Conservation (phyloP, 139 green algal species). For the Desmodesmus armatus region DNA sequence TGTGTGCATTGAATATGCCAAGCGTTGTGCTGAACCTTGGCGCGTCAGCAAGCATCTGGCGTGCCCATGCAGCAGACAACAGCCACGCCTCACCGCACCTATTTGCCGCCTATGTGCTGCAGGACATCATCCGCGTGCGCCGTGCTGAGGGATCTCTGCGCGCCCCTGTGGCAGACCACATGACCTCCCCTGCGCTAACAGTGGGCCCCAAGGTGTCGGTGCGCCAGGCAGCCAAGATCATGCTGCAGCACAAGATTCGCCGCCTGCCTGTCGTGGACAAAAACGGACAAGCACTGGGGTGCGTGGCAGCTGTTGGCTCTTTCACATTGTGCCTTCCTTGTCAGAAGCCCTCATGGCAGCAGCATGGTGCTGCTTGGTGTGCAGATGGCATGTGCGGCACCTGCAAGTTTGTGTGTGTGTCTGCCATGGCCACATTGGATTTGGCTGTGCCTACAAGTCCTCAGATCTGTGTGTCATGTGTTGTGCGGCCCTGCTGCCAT, state of each 20-base stretch:
- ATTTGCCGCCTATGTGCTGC: too few species aligned
- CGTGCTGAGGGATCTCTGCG: constrained; percentile 57
- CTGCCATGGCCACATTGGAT: too few species aligned
- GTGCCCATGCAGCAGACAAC: background rate
- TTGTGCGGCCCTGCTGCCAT: background rate
- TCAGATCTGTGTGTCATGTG: too few species aligned
- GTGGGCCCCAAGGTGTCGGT: constrained; percentile 51
- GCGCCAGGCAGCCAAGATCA: constrained; percentile 69
- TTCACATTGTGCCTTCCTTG: background rate
- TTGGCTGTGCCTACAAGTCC: too few species aligned
- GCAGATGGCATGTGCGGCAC: too few species aligned
- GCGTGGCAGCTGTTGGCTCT: background rate
- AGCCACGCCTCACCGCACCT: background rate
- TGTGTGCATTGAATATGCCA: too few species aligned
- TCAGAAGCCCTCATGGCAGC: too few species aligned
- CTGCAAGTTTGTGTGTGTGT: too few species aligned
- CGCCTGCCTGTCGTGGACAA: constrained; percentile 78
- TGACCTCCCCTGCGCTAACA: constrained; percentile 73
- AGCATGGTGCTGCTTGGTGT: too few species aligned
- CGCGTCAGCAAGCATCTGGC: too few species aligned
- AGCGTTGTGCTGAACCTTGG: too few species aligned
- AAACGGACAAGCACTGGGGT: constrained; percentile 53
- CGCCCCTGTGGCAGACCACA: constrained; percentile 67
- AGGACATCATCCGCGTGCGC: constrained; percentile 74
- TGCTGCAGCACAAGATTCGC: constrained; percentile 78